Base-by-base conservation (phyloP, 257 asterid genomes). In the Fraxinus pennsylvanica region DNA sequence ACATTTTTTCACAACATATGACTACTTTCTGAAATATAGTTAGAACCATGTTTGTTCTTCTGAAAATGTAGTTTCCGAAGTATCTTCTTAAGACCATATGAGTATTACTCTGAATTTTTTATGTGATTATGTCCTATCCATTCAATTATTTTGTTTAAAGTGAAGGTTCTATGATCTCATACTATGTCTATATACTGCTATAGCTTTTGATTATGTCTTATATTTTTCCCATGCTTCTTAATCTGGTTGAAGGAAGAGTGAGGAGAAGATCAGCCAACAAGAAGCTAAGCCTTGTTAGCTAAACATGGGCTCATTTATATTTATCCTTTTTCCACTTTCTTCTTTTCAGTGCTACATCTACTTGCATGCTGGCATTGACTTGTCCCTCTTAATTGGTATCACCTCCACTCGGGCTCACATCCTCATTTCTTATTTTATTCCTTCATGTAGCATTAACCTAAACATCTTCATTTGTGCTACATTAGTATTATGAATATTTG, bases 1-100 rank as follows among this genome's bases (percentile, higher is more conserved):
- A 61, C 5, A 7, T 66, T 84, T 27, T 43, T 63, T 71, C n/a
- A 38, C 14, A 66, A 73, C 3, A 33, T 45, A 72, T 39, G 43
- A 25, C 39, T 72, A 39, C 36, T 69, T 25, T 29, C 17, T 27
- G 65, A 76, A 61, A 74, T 3, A 70, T 29, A 35, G 54, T 45
- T 22, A 61, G 9, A 71, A 35, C 30, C 68, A 21, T 61, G 15
- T 22, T 61, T 72, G 29, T 68, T 70, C 38, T 22, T 71, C 36
- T 45, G 17, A 68, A 13, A 21, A 9, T 41, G 13, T 41, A 25
- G 1, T 43, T 78, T 52, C n/a, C 1, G 13, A 38, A n/a, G 10
- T 39, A 61, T 27, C 59, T 39, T 39, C 73, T 65, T 50, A 33
- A 71, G 68, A 21, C 3, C 30, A 5, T 22, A 21, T 59, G 5